Evolutionary conservation across 2,329 filamentous ascomycete species (phyloP), one percentile per base, ranked within the genome.

Genomic region (Aureobasidium musti): DNA sequence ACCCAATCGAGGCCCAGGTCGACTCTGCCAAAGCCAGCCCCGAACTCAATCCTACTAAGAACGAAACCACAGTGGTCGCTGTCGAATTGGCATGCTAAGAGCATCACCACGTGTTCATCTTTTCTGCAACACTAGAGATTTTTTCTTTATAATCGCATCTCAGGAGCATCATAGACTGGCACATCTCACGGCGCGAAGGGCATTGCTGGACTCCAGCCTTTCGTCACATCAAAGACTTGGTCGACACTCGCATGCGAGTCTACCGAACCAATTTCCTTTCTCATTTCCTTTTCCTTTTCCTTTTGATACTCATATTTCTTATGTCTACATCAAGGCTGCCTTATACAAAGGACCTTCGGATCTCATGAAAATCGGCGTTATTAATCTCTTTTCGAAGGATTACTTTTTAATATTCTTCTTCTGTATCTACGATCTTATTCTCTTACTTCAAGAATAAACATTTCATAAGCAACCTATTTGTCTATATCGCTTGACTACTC

Each of bases 21-120:
- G 64, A 66, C 54, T 66, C 64, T 2, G 64, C 64, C 21, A 66
- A 60, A 35, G 54, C 52, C 28, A 66, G 63, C 35, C 63, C 63
- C 19, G 50, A 57, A 7, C 63, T 65, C 53, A 39, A 26, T 11
- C 39, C 63, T 13, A 50, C 19, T 13, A 65, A 56, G 43, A 17
- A 28, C 13, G 33, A 47, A 26, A 17, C 37, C 5, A 47, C 37
- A 14, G 61, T 64, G 6, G 1, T 37, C 4, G 50, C 45, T 30
- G 49, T 23, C 17, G 61, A 64, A 23, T 61, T 61, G 45, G 5
- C 33, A 49, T 61, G 57, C 28, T 61, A 47, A 61, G 57, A 28
- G 19, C 10, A 30, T 23, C 26, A 1, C 35, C 30, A 7, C 35
- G 11, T 37, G 7, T 50, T 35, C 30, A 19, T 50, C 45, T 50